Evolutionary conservation across 148 eudicot genomes (phyloP).

Genomic region (Drosera capensis): DNA sequence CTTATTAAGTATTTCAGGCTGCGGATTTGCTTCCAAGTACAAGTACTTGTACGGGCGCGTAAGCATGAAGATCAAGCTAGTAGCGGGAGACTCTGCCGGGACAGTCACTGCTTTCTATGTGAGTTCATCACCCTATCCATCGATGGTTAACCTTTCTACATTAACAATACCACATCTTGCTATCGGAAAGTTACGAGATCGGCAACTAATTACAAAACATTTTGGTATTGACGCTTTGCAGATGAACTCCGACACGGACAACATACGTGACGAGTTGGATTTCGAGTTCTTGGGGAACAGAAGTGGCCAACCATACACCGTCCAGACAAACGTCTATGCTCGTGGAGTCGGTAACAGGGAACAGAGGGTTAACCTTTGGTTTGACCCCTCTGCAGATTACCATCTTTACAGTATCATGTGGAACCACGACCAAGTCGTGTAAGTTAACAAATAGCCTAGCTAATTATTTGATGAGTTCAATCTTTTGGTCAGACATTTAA

Average conservation of each 20-base stretch:
- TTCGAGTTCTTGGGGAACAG: too few relatives aligned
- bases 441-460: constrained; percentile 10
- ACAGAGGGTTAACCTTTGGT: constrained; percentile 76
- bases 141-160: background rate
- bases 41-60: constrained; percentile 61
- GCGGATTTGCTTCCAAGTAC: constrained; percentile 72
- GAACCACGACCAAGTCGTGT: constrained; percentile 78
- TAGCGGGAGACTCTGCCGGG: constrained; percentile 86
- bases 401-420: constrained; percentile 60
- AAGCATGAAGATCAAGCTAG: constrained; percentile 79
- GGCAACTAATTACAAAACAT: too few relatives aligned
- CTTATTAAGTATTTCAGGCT: constrained; percentile 30
- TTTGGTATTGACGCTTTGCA: too few relatives aligned
- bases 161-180: too few relatives aligned
- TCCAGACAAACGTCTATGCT: constrained; percentile 71
- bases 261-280: too few relatives aligned
- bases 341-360: constrained; percentile 85
- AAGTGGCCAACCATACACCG: too few relatives aligned
- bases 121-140: constrained; percentile 3
- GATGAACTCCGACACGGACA: too few relatives aligned
- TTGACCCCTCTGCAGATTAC: constrained; percentile 66
- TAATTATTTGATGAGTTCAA: background rate
- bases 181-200: too few relatives aligned
- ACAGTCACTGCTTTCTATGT: constrained; percentile 94
- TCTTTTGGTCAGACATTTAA: background rate